A percentile compares a stretch with the other conserved stretches of the same genome.
These are phyloP conservation scores for Candida insectalens DNA, from an alignment of 805 yeast species.

Conservation along the genomic window DNA sequence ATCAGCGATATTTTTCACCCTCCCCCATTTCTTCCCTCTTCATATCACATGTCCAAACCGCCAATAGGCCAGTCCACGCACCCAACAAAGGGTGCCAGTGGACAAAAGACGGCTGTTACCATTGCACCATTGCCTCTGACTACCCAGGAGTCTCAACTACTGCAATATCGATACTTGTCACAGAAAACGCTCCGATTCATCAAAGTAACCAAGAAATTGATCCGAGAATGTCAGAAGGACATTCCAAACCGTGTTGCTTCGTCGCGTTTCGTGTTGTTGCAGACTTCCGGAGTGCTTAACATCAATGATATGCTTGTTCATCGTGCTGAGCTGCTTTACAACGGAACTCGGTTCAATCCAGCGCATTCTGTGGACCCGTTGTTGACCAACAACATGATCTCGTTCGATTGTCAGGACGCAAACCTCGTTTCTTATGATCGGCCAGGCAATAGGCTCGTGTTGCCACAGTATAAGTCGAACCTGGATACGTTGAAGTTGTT, in stretches of 20 bases:
- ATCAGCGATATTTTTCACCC: no score
- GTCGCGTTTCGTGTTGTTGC: constrained; percentile 27
- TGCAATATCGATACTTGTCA: constrained; percentile 48
- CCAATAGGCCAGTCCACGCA: no score
- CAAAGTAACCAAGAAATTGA: constrained; percentile 17
- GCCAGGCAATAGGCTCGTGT: constrained; percentile 4
- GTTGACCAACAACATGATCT: constrained; percentile 24
- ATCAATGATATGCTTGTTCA: constrained; percentile 29
- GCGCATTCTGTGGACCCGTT: constrained; percentile 30
- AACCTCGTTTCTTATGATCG: background rate
- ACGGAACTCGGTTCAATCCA: constrained; percentile 33
- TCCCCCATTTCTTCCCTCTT: no score
- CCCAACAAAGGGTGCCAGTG: no score
- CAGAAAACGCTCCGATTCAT: constrained; percentile 33
- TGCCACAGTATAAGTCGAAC: constrained; percentile 17
- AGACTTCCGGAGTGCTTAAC: constrained; percentile 32
- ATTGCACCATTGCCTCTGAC: no score
- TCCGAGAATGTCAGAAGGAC: constrained; percentile 10
- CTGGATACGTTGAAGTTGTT: constrained; percentile 18
- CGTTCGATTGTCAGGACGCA: constrained; percentile 26
- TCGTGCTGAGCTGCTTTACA: constrained; percentile 27
- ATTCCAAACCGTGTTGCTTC: no score
- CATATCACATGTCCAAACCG: no score
- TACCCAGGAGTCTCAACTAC: constrained; percentile 43
- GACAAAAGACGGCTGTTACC: no score